Percentiles rank a stretch among this genome's conserved stretches.
Evolutionary conservation across 2,329 filamentous ascomycete species (phyloP).

Genomic region (Mycosphaerella sp.): DNA sequence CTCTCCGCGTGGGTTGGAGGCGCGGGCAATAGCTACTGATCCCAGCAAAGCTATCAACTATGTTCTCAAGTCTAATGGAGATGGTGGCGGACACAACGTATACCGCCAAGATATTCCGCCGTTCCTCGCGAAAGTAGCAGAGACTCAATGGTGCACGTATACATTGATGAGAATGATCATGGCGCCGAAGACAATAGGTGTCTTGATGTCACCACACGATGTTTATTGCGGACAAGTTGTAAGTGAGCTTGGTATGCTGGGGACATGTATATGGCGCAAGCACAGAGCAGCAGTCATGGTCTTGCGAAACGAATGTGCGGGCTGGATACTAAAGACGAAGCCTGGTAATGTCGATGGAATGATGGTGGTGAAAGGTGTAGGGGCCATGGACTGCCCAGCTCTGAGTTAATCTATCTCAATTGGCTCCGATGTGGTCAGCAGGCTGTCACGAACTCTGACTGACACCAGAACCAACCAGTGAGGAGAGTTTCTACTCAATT

Average conservation of each 20-base stretch:
- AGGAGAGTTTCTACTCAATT: not conserved
- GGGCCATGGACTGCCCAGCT: slow-evolving; percentile 42
- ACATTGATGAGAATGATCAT: slow-evolving; percentile 40
- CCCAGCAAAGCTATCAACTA: slow-evolving; percentile 26
- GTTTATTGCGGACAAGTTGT: slow-evolving; percentile 36
- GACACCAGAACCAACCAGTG: not conserved
- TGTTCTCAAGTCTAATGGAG: slow-evolving; percentile 42
- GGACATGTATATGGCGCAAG: slow-evolving; percentile 37
- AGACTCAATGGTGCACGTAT: slow-evolving; percentile 33
- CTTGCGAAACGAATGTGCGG: slow-evolving; percentile 33
- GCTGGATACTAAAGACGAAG: slow-evolving; percentile 46
- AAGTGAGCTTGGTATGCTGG: slow-evolving; percentile 42
- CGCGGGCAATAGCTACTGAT: slow-evolving; percentile 27
- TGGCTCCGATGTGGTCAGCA: not conserved
- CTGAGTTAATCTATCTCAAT: not conserved
- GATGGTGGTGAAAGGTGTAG: slow-evolving; percentile 45
- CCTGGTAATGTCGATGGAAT: slow-evolving; percentile 39
- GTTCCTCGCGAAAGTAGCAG: slow-evolving; percentile 30
- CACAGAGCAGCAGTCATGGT: slow-evolving; percentile 22
- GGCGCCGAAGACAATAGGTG: slow-evolving; percentile 31
- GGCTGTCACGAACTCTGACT: not conserved
- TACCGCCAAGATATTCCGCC: slow-evolving; percentile 37
- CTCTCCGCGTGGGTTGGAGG: slow-evolving; percentile 28
- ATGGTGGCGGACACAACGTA: slow-evolving; percentile 43
- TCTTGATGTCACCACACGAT: slow-evolving; percentile 32